Evolutionary conservation across 192 early-diverging fungal species (phyloP), one percentile per base, ranked within the genome.

Genomic region (Entophlyctis helioformis): DNA sequence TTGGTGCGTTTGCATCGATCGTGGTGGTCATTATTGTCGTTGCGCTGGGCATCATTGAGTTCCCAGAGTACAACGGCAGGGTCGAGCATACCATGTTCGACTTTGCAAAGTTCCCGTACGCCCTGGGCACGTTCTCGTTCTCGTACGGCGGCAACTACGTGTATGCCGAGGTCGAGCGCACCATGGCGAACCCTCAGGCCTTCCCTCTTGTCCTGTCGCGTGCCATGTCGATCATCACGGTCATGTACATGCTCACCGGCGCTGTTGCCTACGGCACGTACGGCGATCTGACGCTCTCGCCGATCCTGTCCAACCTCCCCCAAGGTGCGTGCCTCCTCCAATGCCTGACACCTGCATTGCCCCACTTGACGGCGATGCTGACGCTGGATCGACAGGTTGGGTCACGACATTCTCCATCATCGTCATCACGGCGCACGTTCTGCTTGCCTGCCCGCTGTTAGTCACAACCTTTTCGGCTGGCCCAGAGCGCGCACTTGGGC

Each of bases 131-230:
- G 1, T 82, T 91, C 52, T 77, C 76, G 13, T 87, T 91, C 61
- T 81, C 78, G 54, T 91, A 79, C 48, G 72, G 81, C n/a, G 86
- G 86, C 34, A 85, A 86, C 40, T 82, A 76, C 6, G 79, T 85
- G 51, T 89, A 87, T 57, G 82, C 86, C 22, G 81, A 88, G 40
- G 80, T 91, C 34, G 85, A 91, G 51, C 72, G 68, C n/a, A 75
- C 80, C 33, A 86, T 91, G 88, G 62, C 62, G 36, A 67, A 76
- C 22, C 83, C 83, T 9, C 27, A 56, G 10, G 50, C 80, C 44
- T 91, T 85, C 63, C 71, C 71, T 36, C 70, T 67, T 51, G 83
- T 86, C 15, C 58, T 85, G 33, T 66, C 66, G 22, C 61, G 68
- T 15, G 63, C 74, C 44, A 65, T 87, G 50, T 44, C 51, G 5